phyloP scores from a whole-genome alignment of 768 basidiomycete species.

The Termitomyces sp. region DNA sequence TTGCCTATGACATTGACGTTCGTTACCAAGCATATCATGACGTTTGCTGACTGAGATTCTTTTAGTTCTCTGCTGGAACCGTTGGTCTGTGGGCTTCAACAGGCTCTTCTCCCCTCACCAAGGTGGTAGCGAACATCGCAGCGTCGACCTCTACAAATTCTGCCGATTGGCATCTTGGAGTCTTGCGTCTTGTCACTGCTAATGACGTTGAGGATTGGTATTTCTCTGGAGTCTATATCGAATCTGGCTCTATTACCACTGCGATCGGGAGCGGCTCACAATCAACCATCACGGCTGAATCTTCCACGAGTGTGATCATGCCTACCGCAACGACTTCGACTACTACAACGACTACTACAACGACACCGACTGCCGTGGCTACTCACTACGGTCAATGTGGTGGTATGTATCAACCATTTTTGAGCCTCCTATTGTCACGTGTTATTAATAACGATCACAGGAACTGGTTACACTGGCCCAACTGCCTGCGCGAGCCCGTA shows the following conservation, averaged over 20 bases:
- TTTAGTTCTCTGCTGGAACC: constrained; percentile 43
- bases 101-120: constrained; percentile 37
- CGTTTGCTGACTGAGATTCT: neutral
- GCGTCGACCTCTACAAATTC: constrained; percentile 54
- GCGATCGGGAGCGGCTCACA: constrained; percentile 27
- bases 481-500: constrained; percentile 36
- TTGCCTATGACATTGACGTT: constrained; percentile 60
- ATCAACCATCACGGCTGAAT: constrained; percentile 12
- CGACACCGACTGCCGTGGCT: constrained; percentile 31
- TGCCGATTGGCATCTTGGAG: constrained; percentile 56
- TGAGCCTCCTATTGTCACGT: neutral
- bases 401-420: constrained; percentile 22
- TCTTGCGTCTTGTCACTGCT: constrained; percentile 47
- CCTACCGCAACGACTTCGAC: constrained; percentile 23
- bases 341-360: constrained; percentile 15
- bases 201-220: constrained; percentile 50
- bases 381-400: constrained; percentile 51
- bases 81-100: constrained; percentile 57
- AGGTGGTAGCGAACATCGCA: constrained; percentile 41
- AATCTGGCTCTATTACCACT: constrained; percentile 51
- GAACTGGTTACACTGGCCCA: constrained; percentile 40
- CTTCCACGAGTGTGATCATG: constrained; percentile 25
- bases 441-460: constrained; percentile 13
- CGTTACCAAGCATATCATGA: constrained; percentile 15
- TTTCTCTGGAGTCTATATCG: constrained; percentile 56